Evolutionary conservation across 129 eudicot species (phyloP).

Genomic region (Apium graveolens): DNA sequence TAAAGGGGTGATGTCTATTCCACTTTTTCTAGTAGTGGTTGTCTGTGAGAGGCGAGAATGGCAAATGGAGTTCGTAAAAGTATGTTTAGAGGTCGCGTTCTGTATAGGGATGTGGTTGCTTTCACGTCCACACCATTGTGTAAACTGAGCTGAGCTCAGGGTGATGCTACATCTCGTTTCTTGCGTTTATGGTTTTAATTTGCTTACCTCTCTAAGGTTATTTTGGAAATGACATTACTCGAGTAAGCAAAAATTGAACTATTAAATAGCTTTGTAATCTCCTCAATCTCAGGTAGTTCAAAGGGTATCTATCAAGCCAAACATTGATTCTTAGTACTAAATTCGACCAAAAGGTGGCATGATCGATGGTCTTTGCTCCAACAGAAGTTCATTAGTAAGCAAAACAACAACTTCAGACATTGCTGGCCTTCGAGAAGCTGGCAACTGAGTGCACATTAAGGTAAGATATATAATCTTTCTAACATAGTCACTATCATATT

Average conservation of each 20-base stretch:
- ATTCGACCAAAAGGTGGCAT: neutral
- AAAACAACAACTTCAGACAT: neutral
- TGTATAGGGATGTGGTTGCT: too few relatives aligned
- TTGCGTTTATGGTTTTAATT: too few relatives aligned
- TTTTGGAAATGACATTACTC: neutral
- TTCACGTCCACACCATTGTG: too few relatives aligned
- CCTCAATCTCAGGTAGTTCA: too few relatives aligned
- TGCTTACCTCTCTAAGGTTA: too few relatives aligned
- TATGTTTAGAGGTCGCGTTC: too few relatives aligned
- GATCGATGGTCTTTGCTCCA: neutral
- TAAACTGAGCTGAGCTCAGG: neutral
- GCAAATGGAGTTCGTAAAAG: too few relatives aligned
- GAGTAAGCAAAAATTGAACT: neutral
- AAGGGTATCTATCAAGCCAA: too few relatives aligned
- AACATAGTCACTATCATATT: neutral
- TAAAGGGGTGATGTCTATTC: too few relatives aligned
- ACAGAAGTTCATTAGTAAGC: neutral
- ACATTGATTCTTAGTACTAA: neutral
- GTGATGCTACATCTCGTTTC: neutral
- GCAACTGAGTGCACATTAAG: neutral
- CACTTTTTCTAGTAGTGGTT: too few relatives aligned
- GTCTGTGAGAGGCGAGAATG: too few relatives aligned
- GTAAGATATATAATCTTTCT: neutral
- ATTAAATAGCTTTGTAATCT: neutral
- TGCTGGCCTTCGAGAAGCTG: neutral